A percentile compares a stretch with the other conserved stretches of the same genome.
Conservation (phyloP, 257 asterid genomes). For the Cruciata laevipes region DNA sequence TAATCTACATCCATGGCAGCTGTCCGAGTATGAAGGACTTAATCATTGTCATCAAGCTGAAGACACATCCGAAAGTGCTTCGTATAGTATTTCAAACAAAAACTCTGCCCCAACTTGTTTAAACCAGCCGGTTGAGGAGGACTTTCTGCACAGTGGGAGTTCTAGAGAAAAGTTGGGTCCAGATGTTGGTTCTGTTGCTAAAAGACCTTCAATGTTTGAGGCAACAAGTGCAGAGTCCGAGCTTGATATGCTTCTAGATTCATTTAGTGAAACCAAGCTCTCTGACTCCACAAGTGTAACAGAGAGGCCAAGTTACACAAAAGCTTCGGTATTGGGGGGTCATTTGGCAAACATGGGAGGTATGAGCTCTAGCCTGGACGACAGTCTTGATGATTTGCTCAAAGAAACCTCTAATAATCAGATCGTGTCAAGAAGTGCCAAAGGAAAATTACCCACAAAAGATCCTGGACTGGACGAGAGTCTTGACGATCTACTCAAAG, state of each 20-base stretch:
- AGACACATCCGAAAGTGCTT: conserved; percentile 23
- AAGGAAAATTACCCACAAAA: conserved; percentile 16
- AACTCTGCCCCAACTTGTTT: conserved; percentile 15
- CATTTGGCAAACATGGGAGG: conserved; percentile 8
- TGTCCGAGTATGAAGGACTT: conserved; percentile 28
- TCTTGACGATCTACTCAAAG: conserved; percentile 50
- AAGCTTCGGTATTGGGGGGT: conserved; percentile 16
- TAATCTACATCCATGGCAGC: conserved; percentile 26
- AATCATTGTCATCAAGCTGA: conserved; percentile 17
- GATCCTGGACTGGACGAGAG: conserved; percentile 30
- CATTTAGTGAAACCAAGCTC: conserved; percentile 37
- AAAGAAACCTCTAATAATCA: conserved; percentile 37
- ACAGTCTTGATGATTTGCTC: conserved; percentile 47
- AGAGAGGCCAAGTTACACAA: conserved; percentile 11
- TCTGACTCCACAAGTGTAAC: conserved; percentile 20
- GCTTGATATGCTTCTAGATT: conserved; percentile 79
- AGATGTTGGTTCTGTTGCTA: conserved; percentile 21
- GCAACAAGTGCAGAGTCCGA: conserved; percentile 64
- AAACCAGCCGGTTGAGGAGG: conserved; percentile 21
- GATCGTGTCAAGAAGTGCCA: conserved; percentile 18
- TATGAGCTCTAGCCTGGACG: conserved; percentile 22
- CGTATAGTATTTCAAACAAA: conserved; percentile 16
- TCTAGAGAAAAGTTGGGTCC: conserved; percentile 14
- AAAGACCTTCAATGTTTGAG: conserved; percentile 30
- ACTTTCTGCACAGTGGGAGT: conserved; percentile 11